Base-by-base conservation (phyloP, 345 rosid species). In the Eucalyptus cladocalyx region DNA sequence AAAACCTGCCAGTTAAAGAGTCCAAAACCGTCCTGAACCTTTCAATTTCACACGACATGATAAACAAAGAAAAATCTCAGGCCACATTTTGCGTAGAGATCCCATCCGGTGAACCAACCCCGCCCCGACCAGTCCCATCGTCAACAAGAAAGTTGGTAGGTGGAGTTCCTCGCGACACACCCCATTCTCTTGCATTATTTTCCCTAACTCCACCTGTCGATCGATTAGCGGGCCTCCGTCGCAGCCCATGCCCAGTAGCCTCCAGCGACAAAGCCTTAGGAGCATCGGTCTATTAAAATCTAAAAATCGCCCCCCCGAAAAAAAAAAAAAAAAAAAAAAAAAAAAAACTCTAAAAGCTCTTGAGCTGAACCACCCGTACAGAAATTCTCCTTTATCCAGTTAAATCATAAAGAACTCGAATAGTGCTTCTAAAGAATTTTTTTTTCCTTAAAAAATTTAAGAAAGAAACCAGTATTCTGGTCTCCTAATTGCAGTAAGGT, bases 171-270 rank as follows among this genome's bases (percentile, higher is more conserved):
- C 51, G 13, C 90, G 26, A 94, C 95, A 43, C 2, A 94, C 47
- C 1, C 97, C 95, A 10, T 91, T 94, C 80, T 87, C 92, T 76
- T 91, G 91, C 94, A 95, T 86, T 89, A 94, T 18, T 80, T 89
- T 88, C 40, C 80, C 92, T 6, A 94, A 3, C 50, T 89, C 95
- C 37, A 87, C 89, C 92, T 94, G 95, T 26, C 95, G 94, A 88
- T 47, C 97, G 4, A 95, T 47, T 32, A 95, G 86, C 8, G 94
- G 96, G 88, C 95, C 96, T 24, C 89, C 92, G 8, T 86, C 58
- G 87, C 87, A 48, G 51, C 60, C 87, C 40, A 30, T 34, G 56
- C 17, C 87, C 24, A 86, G 40, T n/a, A 49, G 15, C 40, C 58
- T 54, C 58, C 24, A 50, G 21, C 54, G 54, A 50, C 54, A 50